Evolutionary conservation across 106 monocot species (phyloP), one percentile per base, ranked within the genome.

Genomic region (Platanthera zijinensis): DNA sequence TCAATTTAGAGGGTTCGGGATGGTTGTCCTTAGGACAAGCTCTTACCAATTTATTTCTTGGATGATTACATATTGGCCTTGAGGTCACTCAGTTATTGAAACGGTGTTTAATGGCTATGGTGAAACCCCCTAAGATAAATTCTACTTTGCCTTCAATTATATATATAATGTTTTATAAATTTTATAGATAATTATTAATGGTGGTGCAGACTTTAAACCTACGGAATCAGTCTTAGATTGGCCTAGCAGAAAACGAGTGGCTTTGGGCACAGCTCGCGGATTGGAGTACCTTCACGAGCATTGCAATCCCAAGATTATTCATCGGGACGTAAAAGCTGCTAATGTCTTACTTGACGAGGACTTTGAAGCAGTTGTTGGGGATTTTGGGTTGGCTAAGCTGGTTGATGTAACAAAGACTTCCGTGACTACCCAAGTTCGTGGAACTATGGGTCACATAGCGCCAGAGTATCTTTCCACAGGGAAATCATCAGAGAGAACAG

Each of bases 211-310:
- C 56, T 78, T 90, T 56, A 90, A 88, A 75, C 80, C 78, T 51
- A 74, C 72, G 10, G 90, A 88, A 11, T 76, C 79, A 21, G 83
- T 85, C 14, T 75, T 93, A 64, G 90, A 86, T 79, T 93, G 93
- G 93, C 66, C 75, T 8, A 78, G 73, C 21, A 85, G 93, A 48
- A 82, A 81, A 59, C 69, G 66, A 50, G 76, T 93, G 3, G 85
- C 93, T 56, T 57, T 93, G n/a, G 93, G 90, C 51, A 82, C 93
- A 59, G 93, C 90, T 54, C 84, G 86, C 39, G 93, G 90, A 9
- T 73, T 93, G 14, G 90, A 90, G 52, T 93, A 93, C 73, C 84
- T 93, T 63, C 93, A 78, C 61, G 88, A 87, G 64, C 87, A 87
- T 22, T 87, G 87, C 62, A 79, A 88, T 71, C 88, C 88, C 12